Base-by-base conservation (phyloP, 148 eudicot species). In the Salicornia ramosissima region DNA sequence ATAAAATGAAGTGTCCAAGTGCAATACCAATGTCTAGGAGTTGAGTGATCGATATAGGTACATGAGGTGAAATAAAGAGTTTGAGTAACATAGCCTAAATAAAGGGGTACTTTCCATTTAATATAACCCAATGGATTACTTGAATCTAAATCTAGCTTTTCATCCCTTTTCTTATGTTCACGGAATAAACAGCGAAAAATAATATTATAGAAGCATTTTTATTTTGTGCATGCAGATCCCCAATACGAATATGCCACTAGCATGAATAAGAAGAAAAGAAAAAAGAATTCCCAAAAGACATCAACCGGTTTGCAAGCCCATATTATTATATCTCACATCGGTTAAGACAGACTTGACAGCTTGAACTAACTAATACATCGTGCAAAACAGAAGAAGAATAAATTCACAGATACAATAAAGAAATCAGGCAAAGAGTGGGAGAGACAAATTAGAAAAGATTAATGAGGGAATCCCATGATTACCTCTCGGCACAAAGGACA, bases 401-500 rank as follows among this genome's bases (percentile, higher is more conserved):
- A 5, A 1, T 3, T 63, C 10, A 12, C 22, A 1, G 11, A 31
- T 40, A 19, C 36, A 12, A 40, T 61, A 9, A 34, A 36, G 8
- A 6, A 31, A 61, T 13, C 46, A 22, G 29, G 47, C 3, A 36
- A 58, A 30, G 42, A 57, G 19, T 8, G 36, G 21, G 65, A 61
- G 19, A 47, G 67, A 28, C 33, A 36, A 26, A 7, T 21, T 26
- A 24, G 5, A 26, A 14, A 47, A 76, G 28, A 2, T 5, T 21
- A 13, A 26, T 14, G 53, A 49, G 26, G 14, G 40, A 53, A 69
- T 24, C 47, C 8, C 1, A 46, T 45, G 68, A 78, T 72, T 78
- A 93, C 98, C 83, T 87, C 84, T 54, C 96, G 88, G 71, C 97
- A 93, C 45, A 90, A 82, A 54, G 98, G 88, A 67, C 98, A 93